These are phyloP conservation scores for Diversispora eburnea DNA, from an alignment of 192 early-diverging fungal species.

Conservation along the genomic window DNA sequence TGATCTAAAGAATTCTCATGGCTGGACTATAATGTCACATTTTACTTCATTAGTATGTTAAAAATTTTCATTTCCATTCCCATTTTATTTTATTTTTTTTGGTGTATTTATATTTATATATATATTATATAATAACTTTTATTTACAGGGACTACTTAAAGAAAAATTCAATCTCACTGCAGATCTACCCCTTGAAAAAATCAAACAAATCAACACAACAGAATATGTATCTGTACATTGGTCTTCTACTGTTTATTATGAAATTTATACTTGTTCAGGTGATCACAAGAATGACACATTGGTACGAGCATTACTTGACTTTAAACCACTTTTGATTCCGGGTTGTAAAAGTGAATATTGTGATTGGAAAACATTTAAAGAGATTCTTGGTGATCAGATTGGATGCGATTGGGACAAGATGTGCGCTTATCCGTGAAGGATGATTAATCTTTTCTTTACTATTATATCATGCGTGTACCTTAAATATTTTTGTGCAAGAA, in stretches of 20 bases:
- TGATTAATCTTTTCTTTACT: too few species aligned
- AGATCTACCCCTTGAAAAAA: constrained; percentile 7
- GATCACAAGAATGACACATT: too few species aligned
- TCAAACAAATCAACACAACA: constrained; percentile 1
- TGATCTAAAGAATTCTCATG: neutral
- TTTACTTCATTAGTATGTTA: neutral
- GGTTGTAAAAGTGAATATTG: constrained; percentile 7
- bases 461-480: too few species aligned
- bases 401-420: neutral
- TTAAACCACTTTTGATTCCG: too few species aligned
- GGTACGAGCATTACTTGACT: too few species aligned
- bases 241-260: constrained; percentile 4
- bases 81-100: neutral
- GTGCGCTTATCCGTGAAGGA: neutral
- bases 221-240: neutral
- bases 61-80: neutral
- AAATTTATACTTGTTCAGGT: constrained; percentile 1
- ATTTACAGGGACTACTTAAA: neutral
- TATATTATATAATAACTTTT: neutral
- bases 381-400: constrained; percentile 6
- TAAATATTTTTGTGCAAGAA: too few species aligned
- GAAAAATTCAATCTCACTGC: neutral
- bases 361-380: neutral
- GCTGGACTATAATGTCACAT: neutral
- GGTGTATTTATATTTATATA: neutral